These are phyloP conservation scores for Chalciporus piperatoides DNA, from an alignment of 1,284 basidiomycete species.

Conservation along the genomic window DNA sequence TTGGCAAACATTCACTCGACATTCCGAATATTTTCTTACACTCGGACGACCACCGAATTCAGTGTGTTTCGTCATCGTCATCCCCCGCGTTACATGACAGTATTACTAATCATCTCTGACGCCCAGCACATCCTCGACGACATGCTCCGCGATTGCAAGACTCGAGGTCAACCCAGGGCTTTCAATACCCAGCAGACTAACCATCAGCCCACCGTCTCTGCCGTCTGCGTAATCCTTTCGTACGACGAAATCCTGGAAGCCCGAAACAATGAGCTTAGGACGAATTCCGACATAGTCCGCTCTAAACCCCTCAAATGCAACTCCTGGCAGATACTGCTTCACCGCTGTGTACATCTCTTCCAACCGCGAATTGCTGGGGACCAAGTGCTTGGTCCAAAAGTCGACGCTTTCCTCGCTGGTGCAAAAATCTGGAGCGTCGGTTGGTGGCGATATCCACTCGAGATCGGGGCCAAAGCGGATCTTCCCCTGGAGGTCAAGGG, in stretches of 20 bases:
- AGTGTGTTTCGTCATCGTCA: too few species aligned
- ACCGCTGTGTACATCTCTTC: slow-evolving; percentile 67
- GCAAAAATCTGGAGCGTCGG: slow-evolving; percentile 30
- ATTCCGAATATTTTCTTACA: background rate
- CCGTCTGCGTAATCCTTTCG: slow-evolving; percentile 47
- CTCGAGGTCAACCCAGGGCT: slow-evolving; percentile 75
- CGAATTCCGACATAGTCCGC: slow-evolving; percentile 93
- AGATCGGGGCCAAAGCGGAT: slow-evolving; percentile 94
- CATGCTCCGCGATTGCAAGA: slow-evolving; percentile 70
- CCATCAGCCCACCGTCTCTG: slow-evolving; percentile 46
- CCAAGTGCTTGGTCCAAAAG: slow-evolving; percentile 73
- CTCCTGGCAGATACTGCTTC: slow-evolving; percentile 69
- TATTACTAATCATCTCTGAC: background rate
- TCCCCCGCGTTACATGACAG: too few species aligned
- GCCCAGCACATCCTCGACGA: slow-evolving; percentile 57
- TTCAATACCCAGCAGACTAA: slow-evolving; percentile 75
- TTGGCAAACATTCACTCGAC: background rate
- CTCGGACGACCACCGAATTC: background rate
- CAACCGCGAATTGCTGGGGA: slow-evolving; percentile 63
- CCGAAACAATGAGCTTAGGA: slow-evolving; percentile 82
- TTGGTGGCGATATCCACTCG: slow-evolving; percentile 72
- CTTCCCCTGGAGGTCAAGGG: slow-evolving; percentile 83
- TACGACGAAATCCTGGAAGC: slow-evolving; percentile 85
- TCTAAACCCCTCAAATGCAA: slow-evolving; percentile 61
- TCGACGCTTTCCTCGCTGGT: slow-evolving; percentile 50